Conservation (phyloP, 2,329 filamentous ascomycete species). For the Paecilomyces variotii region DNA sequence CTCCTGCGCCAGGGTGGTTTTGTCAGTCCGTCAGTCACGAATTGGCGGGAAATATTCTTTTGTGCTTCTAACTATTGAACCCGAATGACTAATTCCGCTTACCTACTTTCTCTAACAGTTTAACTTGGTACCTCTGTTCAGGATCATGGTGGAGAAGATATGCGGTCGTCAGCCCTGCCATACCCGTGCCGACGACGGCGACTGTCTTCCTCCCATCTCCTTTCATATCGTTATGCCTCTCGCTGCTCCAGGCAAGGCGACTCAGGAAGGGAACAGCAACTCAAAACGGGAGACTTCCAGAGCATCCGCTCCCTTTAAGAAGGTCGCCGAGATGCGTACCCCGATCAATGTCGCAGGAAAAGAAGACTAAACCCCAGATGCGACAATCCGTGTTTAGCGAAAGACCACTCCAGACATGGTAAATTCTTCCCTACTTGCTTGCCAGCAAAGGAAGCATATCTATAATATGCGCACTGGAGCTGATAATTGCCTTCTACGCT, state of each 20-base stretch:
- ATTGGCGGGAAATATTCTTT: neutral
- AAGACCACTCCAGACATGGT: neutral
- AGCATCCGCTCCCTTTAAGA: neutral
- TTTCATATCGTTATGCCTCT: neutral
- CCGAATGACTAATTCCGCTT: neutral
- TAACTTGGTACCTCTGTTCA: conserved; percentile 33
- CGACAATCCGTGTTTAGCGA: neutral
- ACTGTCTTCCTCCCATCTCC: conserved; percentile 18
- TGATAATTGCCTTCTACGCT: neutral
- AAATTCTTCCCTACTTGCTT: neutral
- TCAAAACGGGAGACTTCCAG: neutral
- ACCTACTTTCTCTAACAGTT: conserved; percentile 38
- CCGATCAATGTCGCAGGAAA: neutral
- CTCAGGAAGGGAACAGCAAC: neutral
- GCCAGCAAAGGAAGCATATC: neutral
- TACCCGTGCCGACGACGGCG: conserved; percentile 42
- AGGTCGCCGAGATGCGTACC: neutral
- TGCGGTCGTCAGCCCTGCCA: conserved; percentile 42
- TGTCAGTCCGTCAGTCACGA: neutral
- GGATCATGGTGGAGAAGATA: conserved; percentile 37
- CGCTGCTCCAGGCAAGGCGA: neutral
- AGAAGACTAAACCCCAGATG: neutral
- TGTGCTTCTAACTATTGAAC: neutral
- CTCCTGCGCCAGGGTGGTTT: neutral
- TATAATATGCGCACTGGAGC: neutral